Percentiles rank a stretch among this genome's conserved stretches.
Conservation (phyloP, 768 basidiomycete species). For the Calocybe indica region DNA sequence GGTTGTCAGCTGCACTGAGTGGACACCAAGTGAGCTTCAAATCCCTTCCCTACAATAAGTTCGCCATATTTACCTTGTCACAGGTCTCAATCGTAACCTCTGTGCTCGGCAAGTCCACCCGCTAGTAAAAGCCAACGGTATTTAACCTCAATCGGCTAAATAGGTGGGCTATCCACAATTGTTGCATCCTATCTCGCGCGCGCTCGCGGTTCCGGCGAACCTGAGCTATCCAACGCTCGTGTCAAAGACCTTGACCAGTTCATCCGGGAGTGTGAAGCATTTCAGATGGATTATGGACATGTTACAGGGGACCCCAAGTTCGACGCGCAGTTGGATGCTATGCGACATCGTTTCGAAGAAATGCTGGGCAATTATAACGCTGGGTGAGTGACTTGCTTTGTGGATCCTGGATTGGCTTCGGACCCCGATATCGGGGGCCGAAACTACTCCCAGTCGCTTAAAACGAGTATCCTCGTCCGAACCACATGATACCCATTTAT, state of each 20-base stretch:
- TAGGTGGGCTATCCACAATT: conserved; percentile 62
- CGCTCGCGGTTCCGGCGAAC: conserved; percentile 63
- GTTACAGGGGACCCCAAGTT: conserved; percentile 20
- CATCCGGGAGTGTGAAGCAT: conserved; percentile 54
- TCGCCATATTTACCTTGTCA: background rate
- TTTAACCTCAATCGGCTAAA: background rate
- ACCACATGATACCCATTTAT: background rate
- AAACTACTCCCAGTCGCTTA: background rate
- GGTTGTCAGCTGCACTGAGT: conserved; percentile 42
- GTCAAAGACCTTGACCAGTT: conserved; percentile 62
- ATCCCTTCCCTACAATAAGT: background rate
- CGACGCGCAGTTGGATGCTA: conserved; percentile 27
- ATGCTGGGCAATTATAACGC: conserved; percentile 34
- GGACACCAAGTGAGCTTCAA: conserved; percentile 32
- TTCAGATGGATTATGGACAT: conserved; percentile 52
- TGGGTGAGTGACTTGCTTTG: background rate
- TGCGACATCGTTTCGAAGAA: conserved; percentile 39
- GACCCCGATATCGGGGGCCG: background rate
- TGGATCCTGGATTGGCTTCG: background rate
- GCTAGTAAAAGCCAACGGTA: background rate
- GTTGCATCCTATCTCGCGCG: conserved; percentile 71
- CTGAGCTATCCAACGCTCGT: conserved; percentile 52
- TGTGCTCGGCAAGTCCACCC: conserved; percentile 25
- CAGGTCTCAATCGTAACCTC: conserved; percentile 32
- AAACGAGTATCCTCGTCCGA: background rate